Evolutionary conservation across 345 rosid species (phyloP), one percentile per base, ranked within the genome.

Genomic region (Eucalyptus tenuipes): DNA sequence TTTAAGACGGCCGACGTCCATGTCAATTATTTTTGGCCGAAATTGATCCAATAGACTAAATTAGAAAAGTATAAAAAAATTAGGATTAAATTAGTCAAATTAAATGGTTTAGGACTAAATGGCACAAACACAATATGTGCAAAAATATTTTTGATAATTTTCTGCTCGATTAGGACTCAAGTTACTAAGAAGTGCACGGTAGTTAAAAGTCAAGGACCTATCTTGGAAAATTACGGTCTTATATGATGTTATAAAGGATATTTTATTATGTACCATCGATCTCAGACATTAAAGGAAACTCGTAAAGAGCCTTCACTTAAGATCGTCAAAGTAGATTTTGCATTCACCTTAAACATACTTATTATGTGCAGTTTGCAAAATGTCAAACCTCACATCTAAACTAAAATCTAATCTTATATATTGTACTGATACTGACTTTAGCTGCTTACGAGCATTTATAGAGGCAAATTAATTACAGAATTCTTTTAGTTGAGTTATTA

Each of bases 1-100:
- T 4, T 20, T 52, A 52, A 52, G 57, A 52, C 1, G 2, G 2
- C 24, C 24, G 0, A 1, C 57, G 7, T 52, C 4, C 10, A 52
- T 18, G 5, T 52, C 0, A 20, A 0, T 52, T 52, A 20, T 52
- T 52, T 52, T 52, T 52, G 2, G 25, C 10, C 4, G 2, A 52
- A 52, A 52, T 20, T 20, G 57, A 52, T 52, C 57, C 2, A 52
- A 52, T 20, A 20, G 25, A 52, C 1, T 52, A 52, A 52, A 52
- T 20, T 52, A 52, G 55, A 24, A 18, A 52, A 18, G 18, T 9
- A 18, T 52, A 0, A 52, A 3, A 17, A 52, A 18, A 1, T 7
- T 18, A 52, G 22, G 24, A 52, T 52, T 7, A 52, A 52, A 1
- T 52, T 52, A 52, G 24, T 4, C 55, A 52, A 52, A 18, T 52